Evolutionary conservation across 2,329 filamentous ascomycete genomes (phyloP), one percentile per base, ranked within the genome.

Genomic region (Alternaria brassicae): DNA sequence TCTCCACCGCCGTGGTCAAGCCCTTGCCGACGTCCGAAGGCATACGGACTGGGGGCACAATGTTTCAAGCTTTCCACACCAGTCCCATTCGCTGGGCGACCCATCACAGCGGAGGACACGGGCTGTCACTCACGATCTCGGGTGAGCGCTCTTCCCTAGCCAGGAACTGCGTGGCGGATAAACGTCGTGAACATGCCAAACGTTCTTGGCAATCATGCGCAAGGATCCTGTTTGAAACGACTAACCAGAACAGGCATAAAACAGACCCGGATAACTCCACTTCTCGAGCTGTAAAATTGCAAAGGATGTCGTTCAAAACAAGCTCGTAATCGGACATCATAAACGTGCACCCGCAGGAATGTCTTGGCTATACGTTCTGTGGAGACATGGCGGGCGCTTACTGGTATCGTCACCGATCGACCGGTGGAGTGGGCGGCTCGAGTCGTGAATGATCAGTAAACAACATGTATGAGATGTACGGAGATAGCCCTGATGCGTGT

Each of bases 201-300:
- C 27, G 19, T 19, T 17, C 25, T 62, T 39, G 58, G 64, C 50
- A 34, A 37, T 45, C 36, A 52, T 40, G 53, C 57, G 45, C 49
- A 30, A 60, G 56, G 52, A 60, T 61, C 60, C 56, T 58, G 53
- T 63, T 67, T 63, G 63, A 65, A 63, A 65, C 63, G 9, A 49
- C 59, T 65, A 68, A 53, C 59, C 55, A 17, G 3, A 36, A 36
- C 15, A 7, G 32, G 32, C 6, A n/a, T 9, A 23, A 30, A 52
- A 53, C 19, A 27, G 51, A 42, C 9, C 47, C 32, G 34, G 28
- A 6, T 30, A 52, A 60, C 53, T 63, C 60, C 64, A 65, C 67
- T 54, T 61, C 56, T 52, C 54, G 47, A 58, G 55, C 56, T 62
- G 60, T 50, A 48, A 63, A 50, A 59, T 48, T 60, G 15, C 42